A percentile compares a stretch with the other conserved stretches of the same genome.
Evolutionary conservation across 495 filamentous ascomycete genomes (phyloP).

Genomic region (Penicillium robsamsonii): DNA sequence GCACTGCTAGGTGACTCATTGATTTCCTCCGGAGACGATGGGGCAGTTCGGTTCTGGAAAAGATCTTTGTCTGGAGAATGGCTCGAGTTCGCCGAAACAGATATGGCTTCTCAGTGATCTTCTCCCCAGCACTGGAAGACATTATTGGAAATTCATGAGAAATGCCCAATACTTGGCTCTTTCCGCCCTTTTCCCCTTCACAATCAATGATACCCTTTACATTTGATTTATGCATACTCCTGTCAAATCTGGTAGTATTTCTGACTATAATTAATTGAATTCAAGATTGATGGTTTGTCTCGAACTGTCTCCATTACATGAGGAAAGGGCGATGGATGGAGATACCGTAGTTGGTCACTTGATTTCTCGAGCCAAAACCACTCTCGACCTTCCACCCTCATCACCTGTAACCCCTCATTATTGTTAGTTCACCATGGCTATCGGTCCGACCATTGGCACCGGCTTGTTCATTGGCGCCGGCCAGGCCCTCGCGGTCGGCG

Average conservation of each 20-base stretch:
- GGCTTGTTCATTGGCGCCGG: constrained; percentile 42
- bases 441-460: constrained; percentile 41
- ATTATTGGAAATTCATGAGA: not conserved
- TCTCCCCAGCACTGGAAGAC: not conserved
- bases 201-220: constrained; percentile 28
- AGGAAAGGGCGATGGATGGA: constrained; percentile 5
- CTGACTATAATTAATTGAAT: not conserved
- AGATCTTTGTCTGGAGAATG: constrained; percentile 47
- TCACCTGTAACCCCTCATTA: constrained; percentile 12
- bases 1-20: constrained; percentile 43
- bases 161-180: not conserved
- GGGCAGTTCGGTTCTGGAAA: constrained; percentile 52
- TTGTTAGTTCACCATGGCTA: constrained; percentile 28
- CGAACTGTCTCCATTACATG: not conserved
- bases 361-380: constrained; percentile 4
- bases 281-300: not conserved
- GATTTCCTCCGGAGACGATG: constrained; percentile 51
- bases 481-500: constrained; percentile 40
- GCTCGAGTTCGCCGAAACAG: constrained; percentile 52
- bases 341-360: constrained; percentile 1
- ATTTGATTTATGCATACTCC: constrained; percentile 1
- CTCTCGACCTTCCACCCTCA: constrained; percentile 1
- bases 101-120: constrained; percentile 38
- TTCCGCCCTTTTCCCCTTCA: not conserved
- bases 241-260: not conserved